These are phyloP conservation scores for Globisporangium ultimum DNA, from an alignment of 352 stramenopile genomes.

Conservation along the genomic window DNA sequence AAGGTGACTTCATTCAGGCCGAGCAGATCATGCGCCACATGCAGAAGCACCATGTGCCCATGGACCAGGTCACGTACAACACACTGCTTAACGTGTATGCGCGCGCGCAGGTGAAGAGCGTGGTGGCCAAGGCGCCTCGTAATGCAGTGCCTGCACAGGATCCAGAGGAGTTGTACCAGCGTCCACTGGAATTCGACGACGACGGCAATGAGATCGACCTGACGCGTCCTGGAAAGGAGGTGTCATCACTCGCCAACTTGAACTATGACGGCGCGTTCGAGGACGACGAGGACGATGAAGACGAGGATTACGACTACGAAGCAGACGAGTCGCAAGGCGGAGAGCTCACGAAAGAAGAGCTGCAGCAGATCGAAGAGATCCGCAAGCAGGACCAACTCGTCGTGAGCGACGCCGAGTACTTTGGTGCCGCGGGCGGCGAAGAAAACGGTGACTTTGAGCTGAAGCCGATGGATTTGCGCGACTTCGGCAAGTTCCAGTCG, in stretches of 20 bases:
- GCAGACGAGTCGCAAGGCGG: conserved; percentile 24
- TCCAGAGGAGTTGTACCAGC: conserved; percentile 59
- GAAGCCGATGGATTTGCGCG: conserved; percentile 48
- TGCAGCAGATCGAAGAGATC: conserved; percentile 30
- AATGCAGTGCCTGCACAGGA: conserved; percentile 37
- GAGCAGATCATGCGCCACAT: conserved; percentile 78
- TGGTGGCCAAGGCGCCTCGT: conserved; percentile 63
- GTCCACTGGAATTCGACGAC: conserved; percentile 70
- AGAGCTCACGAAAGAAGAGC: conserved; percentile 33
- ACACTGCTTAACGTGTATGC: conserved; percentile 81
- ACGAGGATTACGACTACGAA: conserved; percentile 41
- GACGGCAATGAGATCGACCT: conserved; percentile 69
- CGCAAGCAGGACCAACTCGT: conserved; percentile 30
- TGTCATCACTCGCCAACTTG: conserved; percentile 50
- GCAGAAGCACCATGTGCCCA: conserved; percentile 59
- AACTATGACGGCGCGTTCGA: conserved; percentile 68
- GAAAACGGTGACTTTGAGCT: conserved; percentile 45
- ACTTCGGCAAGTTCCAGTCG: conserved; percentile 73
- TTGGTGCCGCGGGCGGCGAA: conserved; percentile 31
- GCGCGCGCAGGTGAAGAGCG: conserved; percentile 59
- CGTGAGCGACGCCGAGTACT: conserved; percentile 21
- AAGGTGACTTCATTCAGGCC: conserved; percentile 69
- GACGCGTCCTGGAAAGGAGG: conserved; percentile 62
- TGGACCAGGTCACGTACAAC: conserved; percentile 66
- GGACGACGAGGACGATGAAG: conserved; percentile 55